Conservation (phyloP, 805 yeast genomes). For the Sugiyamaella smithiae region DNA sequence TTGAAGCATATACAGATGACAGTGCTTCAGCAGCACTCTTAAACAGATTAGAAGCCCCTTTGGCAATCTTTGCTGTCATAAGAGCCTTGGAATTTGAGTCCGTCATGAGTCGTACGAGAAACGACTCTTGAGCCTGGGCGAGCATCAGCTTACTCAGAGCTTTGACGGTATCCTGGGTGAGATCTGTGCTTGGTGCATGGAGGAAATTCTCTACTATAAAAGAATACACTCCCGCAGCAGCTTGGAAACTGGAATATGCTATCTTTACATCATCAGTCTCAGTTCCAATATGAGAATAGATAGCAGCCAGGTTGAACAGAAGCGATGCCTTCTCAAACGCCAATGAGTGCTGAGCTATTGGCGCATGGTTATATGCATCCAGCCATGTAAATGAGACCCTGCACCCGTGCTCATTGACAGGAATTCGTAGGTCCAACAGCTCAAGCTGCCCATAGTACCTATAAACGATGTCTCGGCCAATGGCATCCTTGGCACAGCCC, state of each 20-base stretch:
- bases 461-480: constrained; percentile 55
- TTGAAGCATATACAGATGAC: constrained; percentile 24
- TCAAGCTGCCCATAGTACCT: constrained; percentile 81
- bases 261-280: constrained; percentile 48
- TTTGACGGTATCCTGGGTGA: constrained; percentile 63
- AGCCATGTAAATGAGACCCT: constrained; percentile 69
- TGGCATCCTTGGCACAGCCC: constrained; percentile 44
- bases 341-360: constrained; percentile 65
- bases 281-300: constrained; percentile 48
- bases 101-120: constrained; percentile 57
- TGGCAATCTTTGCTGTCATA: constrained; percentile 71
- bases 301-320: constrained; percentile 72
- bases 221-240: constrained; percentile 73
- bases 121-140: constrained; percentile 88
- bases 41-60: constrained; percentile 56
- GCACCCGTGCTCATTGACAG: constrained; percentile 56
- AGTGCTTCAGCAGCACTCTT: constrained; percentile 49
- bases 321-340: constrained; percentile 89
- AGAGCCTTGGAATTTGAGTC: constrained; percentile 53
- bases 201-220: constrained; percentile 76
- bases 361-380: constrained; percentile 58
- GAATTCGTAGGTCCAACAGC: constrained; percentile 71
- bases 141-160: constrained; percentile 64
- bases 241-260: constrained; percentile 62
- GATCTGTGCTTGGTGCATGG: constrained; percentile 83